phyloP scores from a whole-genome alignment of 2,329 filamentous ascomycete genomes.

The Teratosphaeriaceae sp. region DNA sequence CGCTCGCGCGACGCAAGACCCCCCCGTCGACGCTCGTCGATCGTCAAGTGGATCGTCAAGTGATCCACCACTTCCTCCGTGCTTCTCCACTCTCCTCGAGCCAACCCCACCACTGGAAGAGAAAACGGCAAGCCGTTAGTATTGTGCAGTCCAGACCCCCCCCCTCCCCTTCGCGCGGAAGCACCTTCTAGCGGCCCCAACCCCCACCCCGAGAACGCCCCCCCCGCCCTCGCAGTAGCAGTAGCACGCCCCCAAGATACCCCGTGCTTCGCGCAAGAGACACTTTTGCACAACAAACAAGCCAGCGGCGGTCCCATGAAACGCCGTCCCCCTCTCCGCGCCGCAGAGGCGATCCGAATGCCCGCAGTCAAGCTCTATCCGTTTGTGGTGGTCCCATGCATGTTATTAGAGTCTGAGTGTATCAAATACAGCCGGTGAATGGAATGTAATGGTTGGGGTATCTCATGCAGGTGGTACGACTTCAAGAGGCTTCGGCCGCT shows the following conservation, averaged over 20 bases:
- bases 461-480: slow-evolving; percentile 16
- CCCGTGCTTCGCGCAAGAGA: no score
- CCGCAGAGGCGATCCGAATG: no score
- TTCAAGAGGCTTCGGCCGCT: slow-evolving; percentile 14
- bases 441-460: slow-evolving; percentile 14
- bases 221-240: no score
- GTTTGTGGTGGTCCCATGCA: background rate
- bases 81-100: background rate
- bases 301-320: no score
- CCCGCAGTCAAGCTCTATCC: background rate
- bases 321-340: no score
- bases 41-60: no score
- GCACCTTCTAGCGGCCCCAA: background rate
- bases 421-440: slow-evolving; percentile 1
- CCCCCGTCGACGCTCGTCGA: no score
- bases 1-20: no score
- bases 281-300: no score
- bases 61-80: background rate
- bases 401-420: background rate
- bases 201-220: no score
- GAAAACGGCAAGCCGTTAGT: background rate
- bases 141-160: background rate
- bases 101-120: background rate
- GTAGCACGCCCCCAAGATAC: no score
- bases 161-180: background rate